Conservation (phyloP, 192 early-diverging fungal species). For the Backusella circina region DNA sequence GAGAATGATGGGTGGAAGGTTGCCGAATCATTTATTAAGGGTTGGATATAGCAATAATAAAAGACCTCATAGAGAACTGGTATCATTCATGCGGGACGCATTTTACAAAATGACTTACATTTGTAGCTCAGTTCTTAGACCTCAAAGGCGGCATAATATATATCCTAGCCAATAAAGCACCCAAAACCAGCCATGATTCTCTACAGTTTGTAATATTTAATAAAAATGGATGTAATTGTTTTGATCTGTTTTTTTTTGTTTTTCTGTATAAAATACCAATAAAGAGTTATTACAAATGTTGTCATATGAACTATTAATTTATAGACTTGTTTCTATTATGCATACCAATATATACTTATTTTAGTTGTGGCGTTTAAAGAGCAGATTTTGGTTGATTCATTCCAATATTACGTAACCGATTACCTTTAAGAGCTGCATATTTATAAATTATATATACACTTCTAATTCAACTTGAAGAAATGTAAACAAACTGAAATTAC, state of each 20-base stretch:
- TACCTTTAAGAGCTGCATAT: background rate
- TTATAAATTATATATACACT: background rate
- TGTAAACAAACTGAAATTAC: no score
- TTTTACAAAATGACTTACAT: background rate
- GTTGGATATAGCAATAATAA: background rate
- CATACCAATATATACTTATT: background rate
- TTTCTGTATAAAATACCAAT: background rate
- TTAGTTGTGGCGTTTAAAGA: background rate
- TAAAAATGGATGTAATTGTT: background rate
- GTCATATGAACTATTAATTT: background rate
- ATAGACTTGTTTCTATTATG: background rate
- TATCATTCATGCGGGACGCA: background rate
- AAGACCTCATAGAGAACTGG: background rate
- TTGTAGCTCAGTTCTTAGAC: background rate
- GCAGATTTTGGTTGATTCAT: background rate
- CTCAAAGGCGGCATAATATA: background rate
- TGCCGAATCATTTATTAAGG: background rate
- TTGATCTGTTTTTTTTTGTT: no score
- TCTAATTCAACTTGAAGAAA: background rate
- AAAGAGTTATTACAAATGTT: background rate
- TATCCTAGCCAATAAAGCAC: background rate
- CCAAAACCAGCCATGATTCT: background rate
- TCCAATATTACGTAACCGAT: background rate
- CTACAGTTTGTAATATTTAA: background rate
- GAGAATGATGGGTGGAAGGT: background rate